phyloP scores from a whole-genome alignment of 768 basidiomycete species.

The Pluteus cervinus region DNA sequence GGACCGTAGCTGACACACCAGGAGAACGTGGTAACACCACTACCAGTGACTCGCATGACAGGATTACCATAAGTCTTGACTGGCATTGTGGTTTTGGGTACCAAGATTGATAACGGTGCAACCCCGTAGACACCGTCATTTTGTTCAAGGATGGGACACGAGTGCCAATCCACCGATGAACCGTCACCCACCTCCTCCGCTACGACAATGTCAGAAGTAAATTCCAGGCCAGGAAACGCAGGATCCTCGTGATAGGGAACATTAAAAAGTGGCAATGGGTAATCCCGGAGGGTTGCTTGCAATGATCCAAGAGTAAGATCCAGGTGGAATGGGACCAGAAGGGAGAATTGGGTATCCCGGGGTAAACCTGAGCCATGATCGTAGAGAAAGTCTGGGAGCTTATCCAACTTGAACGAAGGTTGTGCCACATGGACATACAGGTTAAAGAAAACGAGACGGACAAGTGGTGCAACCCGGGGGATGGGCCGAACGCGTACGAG shows the following conservation, averaged over 20 bases:
- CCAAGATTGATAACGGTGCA: constrained; percentile 46
- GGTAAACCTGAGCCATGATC: constrained; percentile 68
- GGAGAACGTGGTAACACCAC: constrained; percentile 63
- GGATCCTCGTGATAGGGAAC: constrained; percentile 46
- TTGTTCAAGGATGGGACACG: constrained; percentile 57
- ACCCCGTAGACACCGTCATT: constrained; percentile 47
- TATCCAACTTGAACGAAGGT: constrained; percentile 52
- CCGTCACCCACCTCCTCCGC: constrained; percentile 80
- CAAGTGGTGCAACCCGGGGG: constrained; percentile 52
- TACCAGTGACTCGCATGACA: constrained; percentile 56
- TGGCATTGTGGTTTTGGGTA: constrained; percentile 93
- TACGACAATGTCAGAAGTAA: constrained; percentile 75
- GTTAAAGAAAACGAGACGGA: constrained; percentile 58
- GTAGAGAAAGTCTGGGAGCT: constrained; percentile 58
- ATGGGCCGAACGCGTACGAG: constrained; percentile 40
- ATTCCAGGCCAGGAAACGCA: constrained; percentile 44
- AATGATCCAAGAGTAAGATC: constrained; percentile 59
- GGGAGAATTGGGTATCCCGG: constrained; percentile 60
- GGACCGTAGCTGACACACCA: constrained; percentile 90
- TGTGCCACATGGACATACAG: constrained; percentile 48
- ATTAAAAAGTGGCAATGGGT: constrained; percentile 80
- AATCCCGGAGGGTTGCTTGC: constrained; percentile 70
- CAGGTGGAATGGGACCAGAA: constrained; percentile 81
- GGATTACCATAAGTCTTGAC: constrained; percentile 89
- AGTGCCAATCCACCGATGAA: constrained; percentile 64